phyloP scores from a whole-genome alignment of 2,329 filamentous ascomycete species.

The Diaporthe ilicicola region DNA sequence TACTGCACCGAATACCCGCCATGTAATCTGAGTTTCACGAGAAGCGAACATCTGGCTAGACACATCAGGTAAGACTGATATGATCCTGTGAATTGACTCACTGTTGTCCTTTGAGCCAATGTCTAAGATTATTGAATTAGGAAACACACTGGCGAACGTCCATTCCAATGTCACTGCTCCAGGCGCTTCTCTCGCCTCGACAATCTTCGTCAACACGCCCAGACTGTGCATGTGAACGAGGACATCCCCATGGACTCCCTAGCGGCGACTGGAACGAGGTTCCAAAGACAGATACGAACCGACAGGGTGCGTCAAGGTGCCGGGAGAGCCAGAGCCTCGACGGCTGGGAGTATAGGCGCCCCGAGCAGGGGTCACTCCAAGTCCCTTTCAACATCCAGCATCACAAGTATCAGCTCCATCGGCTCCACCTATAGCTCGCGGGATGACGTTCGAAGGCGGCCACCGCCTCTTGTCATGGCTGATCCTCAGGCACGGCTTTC shows the following conservation, averaged over 20 bases:
- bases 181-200: slow-evolving; percentile 93
- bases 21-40: slow-evolving; percentile 92
- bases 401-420: slow-evolving; percentile 75
- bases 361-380: slow-evolving; percentile 85
- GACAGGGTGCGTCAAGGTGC: slow-evolving; percentile 81
- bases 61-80: slow-evolving; percentile 78
- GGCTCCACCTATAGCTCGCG: slow-evolving; percentile 72
- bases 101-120: not conserved
- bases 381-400: slow-evolving; percentile 85
- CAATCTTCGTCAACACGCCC: slow-evolving; percentile 94
- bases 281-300: slow-evolving; percentile 90
- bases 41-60: slow-evolving; percentile 92
- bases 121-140: slow-evolving; percentile 52
- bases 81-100: not conserved
- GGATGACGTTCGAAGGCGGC: slow-evolving; percentile 75
- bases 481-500: slow-evolving; percentile 74
- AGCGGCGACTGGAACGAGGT: slow-evolving; percentile 89
- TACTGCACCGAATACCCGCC: slow-evolving; percentile 96
- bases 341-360: slow-evolving; percentile 75
- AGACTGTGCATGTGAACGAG: slow-evolving; percentile 97
- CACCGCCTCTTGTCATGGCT: slow-evolving; percentile 84
- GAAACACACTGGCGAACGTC: slow-evolving; percentile 96
- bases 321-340: slow-evolving; percentile 78
- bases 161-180: slow-evolving; percentile 95
- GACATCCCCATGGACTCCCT: slow-evolving; percentile 94